Base-by-base conservation (phyloP, 2,329 filamentous ascomycete species). In the Pseudogymnoascus sp. region DNA sequence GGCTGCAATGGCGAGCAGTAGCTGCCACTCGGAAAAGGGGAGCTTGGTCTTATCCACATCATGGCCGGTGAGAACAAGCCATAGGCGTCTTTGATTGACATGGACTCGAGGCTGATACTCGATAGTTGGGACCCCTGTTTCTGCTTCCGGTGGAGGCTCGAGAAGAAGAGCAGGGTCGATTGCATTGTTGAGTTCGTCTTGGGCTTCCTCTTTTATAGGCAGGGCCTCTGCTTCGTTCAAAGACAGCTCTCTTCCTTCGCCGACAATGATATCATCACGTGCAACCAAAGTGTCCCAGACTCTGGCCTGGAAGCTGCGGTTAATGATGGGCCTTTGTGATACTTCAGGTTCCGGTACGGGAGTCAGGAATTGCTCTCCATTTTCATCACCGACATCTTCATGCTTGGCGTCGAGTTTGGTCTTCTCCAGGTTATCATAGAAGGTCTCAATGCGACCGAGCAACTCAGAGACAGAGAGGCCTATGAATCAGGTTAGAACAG, bases 51-150 rank as follows among this genome's bases (percentile, higher is more conserved):
- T 78, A 70, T 88, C 84, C 8, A 82, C 76, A 5, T 79, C 78
- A 70, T 88, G 85, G 11, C 84, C 84, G 21, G 84, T 80, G 58
- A 88, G 74, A 2, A 80, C 80, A 69, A 81, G 79, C 85, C 85
- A 88, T 70, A 85, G 79, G 3, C 80, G 80, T 58, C 82, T 79
- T 65, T 85, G 80, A 0, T 81, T 80, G 12, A 82, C 79, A 63
- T 78, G 79, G 1, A 87, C 72, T 9, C 74, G 70, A 45, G 72
- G 70, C 31, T 71, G 66, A 59, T 55, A 60, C 8, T 52, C 60
- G 14, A 52, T 16, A 21, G 49, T 9, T 21, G 28, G 58, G 14
- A 6, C 4, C 5, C 33, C 49, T 12, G 49, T 55, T 41, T 60
- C 58, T 35, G 58, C 35, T 28, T 38, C 33, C 8, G 18, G 9